phyloP scores from a whole-genome alignment of 805 yeast species.

The Torulaspora franciscae region DNA sequence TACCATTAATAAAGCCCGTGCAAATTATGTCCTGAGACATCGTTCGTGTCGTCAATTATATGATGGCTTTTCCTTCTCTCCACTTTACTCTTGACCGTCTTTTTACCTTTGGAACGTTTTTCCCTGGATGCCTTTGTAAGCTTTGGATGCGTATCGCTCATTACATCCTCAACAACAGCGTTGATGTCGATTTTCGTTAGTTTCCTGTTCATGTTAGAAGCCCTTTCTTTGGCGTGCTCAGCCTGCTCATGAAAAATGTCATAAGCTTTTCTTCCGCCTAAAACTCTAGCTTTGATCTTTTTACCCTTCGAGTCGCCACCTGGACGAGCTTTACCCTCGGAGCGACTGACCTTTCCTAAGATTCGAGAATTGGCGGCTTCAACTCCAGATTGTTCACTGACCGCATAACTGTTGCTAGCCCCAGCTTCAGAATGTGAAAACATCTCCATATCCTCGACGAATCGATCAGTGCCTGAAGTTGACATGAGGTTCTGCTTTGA shows the following conservation, averaged over 20 bases:
- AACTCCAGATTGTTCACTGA: neutral
- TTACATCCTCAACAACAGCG: constrained; percentile 16
- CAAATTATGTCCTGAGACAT: neutral
- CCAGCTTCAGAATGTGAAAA: neutral
- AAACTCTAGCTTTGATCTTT: neutral
- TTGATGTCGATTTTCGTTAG: constrained; percentile 11
- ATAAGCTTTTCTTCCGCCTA: constrained; percentile 16
- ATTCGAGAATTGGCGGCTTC: too few relatives aligned
- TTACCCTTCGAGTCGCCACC: neutral
- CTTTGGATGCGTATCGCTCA: constrained; percentile 7
- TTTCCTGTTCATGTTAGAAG: constrained; percentile 8
- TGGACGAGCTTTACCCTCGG: neutral
- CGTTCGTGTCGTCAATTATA: neutral
- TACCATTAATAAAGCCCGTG: neutral
- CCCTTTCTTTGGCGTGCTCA: constrained; percentile 8
- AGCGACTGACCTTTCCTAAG: neutral
- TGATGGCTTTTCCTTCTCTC: neutral
- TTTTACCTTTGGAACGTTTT: neutral
- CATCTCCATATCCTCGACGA: too few relatives aligned
- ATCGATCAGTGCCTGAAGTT: neutral
- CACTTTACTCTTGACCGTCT: neutral
- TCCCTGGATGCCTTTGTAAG: neutral
- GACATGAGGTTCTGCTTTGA: neutral
- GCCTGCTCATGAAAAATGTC: constrained; percentile 18
- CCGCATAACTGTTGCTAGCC: neutral